phyloP scores from a whole-genome alignment of 2,329 filamentous ascomycete genomes.

The Fusarium subtropicale region DNA sequence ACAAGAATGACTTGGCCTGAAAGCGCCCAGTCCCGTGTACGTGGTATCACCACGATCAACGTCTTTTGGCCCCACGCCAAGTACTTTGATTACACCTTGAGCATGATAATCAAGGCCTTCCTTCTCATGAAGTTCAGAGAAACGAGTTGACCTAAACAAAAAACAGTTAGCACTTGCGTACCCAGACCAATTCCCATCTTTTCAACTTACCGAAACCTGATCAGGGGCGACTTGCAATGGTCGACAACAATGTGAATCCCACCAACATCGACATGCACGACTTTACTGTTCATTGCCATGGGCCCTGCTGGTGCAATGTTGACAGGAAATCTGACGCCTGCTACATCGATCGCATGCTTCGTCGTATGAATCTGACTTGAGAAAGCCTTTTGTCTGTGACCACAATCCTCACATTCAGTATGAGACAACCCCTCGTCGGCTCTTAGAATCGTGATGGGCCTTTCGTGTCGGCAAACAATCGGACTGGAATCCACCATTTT shows the following conservation, averaged over 20 bases:
- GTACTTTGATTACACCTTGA: neutral
- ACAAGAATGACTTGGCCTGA: conserved; percentile 11
- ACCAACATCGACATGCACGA: conserved; percentile 23
- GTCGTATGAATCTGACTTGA: neutral
- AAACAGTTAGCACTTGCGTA: conserved; percentile 5
- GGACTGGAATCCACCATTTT: neutral
- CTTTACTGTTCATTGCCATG: conserved; percentile 28
- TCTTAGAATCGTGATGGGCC: conserved; percentile 16
- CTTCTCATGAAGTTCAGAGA: conserved; percentile 29
- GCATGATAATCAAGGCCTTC: conserved; percentile 13
- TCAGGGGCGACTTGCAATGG: conserved; percentile 7
- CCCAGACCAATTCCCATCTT: neutral
- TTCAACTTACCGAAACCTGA: conserved; percentile 35
- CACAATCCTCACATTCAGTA: conserved; percentile 28
- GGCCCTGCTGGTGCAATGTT: conserved; percentile 7
- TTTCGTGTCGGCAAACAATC: conserved; percentile 14
- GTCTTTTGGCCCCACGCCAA: neutral
- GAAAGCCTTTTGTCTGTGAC: neutral
- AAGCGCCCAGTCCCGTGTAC: conserved; percentile 3
- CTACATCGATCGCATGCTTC: conserved; percentile 8
- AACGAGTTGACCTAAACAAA: conserved; percentile 28
- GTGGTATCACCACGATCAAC: neutral
- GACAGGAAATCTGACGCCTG: conserved; percentile 12
- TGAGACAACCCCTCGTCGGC: neutral
- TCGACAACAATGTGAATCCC: conserved; percentile 35